Evolutionary conservation across 495 filamentous ascomycete genomes (phyloP).

Genomic region (Margaritispora aquatica): DNA sequence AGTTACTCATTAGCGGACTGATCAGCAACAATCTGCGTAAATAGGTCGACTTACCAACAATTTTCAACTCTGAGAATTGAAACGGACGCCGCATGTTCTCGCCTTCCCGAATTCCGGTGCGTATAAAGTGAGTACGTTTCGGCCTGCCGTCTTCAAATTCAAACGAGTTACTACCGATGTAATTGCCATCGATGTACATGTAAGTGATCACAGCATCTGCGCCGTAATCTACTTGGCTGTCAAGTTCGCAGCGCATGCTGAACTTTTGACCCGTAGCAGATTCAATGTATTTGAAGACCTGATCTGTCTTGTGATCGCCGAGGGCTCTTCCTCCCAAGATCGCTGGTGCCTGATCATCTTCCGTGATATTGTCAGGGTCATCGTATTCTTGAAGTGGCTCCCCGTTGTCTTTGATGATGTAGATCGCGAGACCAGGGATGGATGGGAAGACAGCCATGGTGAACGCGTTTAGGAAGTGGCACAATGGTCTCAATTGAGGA

Average conservation of each 20-base stretch:
- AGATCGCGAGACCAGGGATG: no score
- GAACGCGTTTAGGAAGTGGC: no score
- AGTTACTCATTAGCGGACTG: no score
- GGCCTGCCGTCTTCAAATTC: not conserved
- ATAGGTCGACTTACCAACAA: no score
- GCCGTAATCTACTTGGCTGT: no score
- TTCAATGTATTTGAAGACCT: not conserved
- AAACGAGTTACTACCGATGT: not conserved
- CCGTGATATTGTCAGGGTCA: not conserved
- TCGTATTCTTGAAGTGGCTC: not conserved
- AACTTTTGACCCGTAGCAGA: not conserved
- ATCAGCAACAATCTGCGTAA: no score
- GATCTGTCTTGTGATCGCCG: not conserved
- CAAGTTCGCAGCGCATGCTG: not conserved
- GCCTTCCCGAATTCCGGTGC: not conserved
- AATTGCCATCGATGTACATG: not conserved
- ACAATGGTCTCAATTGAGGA: no score
- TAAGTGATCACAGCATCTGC: not conserved
- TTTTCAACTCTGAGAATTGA: not conserved
- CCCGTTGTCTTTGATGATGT: no score
- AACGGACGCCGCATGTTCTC: not conserved
- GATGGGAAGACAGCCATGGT: no score
- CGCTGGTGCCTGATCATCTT: no score
- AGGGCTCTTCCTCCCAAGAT: no score
- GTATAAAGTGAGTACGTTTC: not conserved